Conservation (phyloP, 2,329 filamentous ascomycete genomes). For the Diplocarpon mali region DNA sequence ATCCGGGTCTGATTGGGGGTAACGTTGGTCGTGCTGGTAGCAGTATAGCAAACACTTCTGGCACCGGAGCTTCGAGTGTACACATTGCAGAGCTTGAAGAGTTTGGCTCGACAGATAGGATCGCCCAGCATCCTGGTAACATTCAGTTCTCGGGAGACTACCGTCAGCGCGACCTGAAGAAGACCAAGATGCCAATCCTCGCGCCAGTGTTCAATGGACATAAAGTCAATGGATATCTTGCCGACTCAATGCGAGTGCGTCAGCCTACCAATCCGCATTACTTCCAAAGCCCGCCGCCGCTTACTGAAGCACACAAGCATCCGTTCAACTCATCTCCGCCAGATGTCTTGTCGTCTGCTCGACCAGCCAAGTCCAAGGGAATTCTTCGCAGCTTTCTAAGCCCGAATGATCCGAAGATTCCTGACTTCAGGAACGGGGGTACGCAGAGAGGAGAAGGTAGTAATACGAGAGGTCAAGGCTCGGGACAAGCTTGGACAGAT, state of each 20-base stretch:
- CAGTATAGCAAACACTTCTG: conserved; percentile 25
- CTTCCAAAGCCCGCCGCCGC: conserved; percentile 13
- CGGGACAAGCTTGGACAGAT: neutral
- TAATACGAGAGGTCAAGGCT: neutral
- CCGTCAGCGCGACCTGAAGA: conserved; percentile 23
- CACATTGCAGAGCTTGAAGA: conserved; percentile 11
- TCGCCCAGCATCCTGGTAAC: conserved; percentile 22
- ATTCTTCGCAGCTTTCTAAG: conserved; percentile 2
- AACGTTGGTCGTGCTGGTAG: conserved; percentile 18
- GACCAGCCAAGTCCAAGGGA: neutral
- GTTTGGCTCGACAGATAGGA: conserved; percentile 21
- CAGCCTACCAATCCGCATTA: conserved; percentile 9
- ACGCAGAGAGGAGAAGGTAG: neutral
- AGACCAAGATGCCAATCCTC: conserved; percentile 19
- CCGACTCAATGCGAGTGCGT: conserved; percentile 20
- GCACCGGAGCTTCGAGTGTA: conserved; percentile 11
- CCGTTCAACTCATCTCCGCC: conserved; percentile 24
- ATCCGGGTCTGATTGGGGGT: conserved; percentile 8
- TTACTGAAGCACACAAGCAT: conserved; percentile 18
- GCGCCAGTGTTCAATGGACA: conserved; percentile 20
- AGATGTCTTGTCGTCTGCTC: conserved; percentile 9
- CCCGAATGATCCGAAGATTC: neutral
- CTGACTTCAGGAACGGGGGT: neutral
- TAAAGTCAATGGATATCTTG: conserved; percentile 24
- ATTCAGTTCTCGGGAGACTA: conserved; percentile 20